A percentile compares a stretch with the other conserved stretches of the same genome.
Evolutionary conservation across 371 early-diverging fungal genomes (phyloP).

Genomic region (Blakeslea trispora): DNA sequence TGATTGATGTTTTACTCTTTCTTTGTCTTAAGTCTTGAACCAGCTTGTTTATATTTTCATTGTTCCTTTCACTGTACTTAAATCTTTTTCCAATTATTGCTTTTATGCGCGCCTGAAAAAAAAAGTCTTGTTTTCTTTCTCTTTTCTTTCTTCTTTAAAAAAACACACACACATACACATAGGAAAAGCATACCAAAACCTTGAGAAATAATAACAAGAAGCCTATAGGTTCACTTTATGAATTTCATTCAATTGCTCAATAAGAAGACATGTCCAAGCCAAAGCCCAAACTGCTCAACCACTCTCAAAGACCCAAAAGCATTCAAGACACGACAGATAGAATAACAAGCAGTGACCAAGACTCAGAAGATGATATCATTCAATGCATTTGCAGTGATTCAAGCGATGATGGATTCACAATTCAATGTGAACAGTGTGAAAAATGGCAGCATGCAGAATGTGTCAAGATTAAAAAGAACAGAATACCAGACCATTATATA

Average conservation of each 20-base stretch:
- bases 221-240: too few species aligned
- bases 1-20: slow-evolving; percentile 5
- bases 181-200: too few species aligned
- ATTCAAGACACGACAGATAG: not conserved
- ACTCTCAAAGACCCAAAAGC: not conserved
- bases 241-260: too few species aligned
- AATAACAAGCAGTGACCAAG: slow-evolving; percentile 2
- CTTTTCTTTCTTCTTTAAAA: too few species aligned
- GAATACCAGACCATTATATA: slow-evolving; percentile 20
- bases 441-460: slow-evolving; percentile 69
- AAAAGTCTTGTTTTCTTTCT: too few species aligned
- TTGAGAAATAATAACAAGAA: too few species aligned
- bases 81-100: too few species aligned
- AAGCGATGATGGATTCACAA: slow-evolving; percentile 98
- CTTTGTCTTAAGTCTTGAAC: too few species aligned
- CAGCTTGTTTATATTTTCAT: too few species aligned
- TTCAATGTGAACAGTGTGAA: slow-evolving; percentile 93
- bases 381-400: slow-evolving; percentile 93
- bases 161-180: too few species aligned
- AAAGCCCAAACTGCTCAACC: slow-evolving; percentile 6
- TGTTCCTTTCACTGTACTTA: too few species aligned
- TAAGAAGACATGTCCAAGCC: not conserved
- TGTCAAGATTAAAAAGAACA: slow-evolving; percentile 47
- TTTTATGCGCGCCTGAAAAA: too few species aligned
- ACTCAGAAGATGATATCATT: slow-evolving; percentile 61